Evolutionary conservation across 192 early-diverging fungal genomes (phyloP).

Genomic region (Rhizoclosmatium sp.): DNA sequence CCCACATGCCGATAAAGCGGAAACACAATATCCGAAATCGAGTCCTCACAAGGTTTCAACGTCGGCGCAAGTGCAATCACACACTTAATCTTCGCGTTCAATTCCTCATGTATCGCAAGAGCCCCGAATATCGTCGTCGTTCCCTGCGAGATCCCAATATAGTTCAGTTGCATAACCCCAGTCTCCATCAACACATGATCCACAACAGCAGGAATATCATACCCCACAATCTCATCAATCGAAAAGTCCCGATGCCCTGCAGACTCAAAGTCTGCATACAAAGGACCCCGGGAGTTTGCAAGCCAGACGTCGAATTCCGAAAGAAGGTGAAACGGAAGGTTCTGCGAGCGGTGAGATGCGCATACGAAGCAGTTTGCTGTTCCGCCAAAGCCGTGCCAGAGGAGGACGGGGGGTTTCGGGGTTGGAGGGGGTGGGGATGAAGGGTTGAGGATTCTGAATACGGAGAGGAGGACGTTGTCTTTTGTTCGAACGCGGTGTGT

Average conservation of each 20-base stretch:
- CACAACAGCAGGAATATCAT: conserved; percentile 78
- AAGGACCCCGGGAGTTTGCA: conserved; percentile 87
- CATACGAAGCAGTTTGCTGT: conserved; percentile 85
- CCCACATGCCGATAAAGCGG: neutral
- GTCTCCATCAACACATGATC: conserved; percentile 80
- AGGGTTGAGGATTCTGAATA: conserved; percentile 69
- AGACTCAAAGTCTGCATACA: conserved; percentile 78
- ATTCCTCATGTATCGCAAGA: conserved; percentile 69
- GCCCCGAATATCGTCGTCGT: conserved; percentile 83
- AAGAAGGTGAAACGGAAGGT: conserved; percentile 73
- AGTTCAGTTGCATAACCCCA: conserved; percentile 68
- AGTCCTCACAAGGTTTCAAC: neutral
- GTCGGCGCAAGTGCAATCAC: conserved; percentile 87
- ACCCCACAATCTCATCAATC: conserved; percentile 80
- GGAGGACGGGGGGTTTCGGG: conserved; percentile 63
- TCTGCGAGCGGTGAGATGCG: conserved; percentile 73
- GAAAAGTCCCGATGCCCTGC: conserved; percentile 68
- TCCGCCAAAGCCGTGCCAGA: conserved; percentile 90
- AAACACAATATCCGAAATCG: neutral
- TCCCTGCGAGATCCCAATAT: conserved; percentile 89
- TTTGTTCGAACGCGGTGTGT: conserved; percentile 78
- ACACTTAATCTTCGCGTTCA: conserved; percentile 78
- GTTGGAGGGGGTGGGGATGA: neutral
- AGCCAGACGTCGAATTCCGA: conserved; percentile 86
- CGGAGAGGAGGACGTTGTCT: conserved; percentile 77